These are phyloP conservation scores for Laetiporus sulphureus DNA, from an alignment of 1,284 basidiomycete species.

Conservation along the genomic window DNA sequence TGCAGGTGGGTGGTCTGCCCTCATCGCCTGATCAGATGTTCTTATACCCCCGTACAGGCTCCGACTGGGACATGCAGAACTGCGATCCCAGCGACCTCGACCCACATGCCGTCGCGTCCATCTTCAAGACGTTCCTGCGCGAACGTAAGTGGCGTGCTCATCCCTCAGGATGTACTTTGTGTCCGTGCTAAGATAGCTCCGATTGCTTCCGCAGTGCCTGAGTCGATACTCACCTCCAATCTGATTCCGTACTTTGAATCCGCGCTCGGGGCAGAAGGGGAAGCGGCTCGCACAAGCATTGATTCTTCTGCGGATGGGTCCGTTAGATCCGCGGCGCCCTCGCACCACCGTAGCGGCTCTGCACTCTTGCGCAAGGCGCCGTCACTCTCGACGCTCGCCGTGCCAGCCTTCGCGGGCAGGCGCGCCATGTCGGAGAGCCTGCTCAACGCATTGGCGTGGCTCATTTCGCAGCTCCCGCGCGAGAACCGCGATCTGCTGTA, in stretches of 20 bases:
- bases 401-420: conserved; percentile 55
- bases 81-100: conserved; percentile 80
- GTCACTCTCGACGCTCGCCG: conserved; percentile 67
- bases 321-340: not conserved
- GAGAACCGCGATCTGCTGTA: conserved; percentile 70
- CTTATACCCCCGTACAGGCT: conserved; percentile 39
- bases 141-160: conserved; percentile 49
- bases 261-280: conserved; percentile 52
- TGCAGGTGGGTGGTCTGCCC: conserved; percentile 43
- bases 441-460: conserved; percentile 43
- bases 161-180: conserved; percentile 5
- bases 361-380: conserved; percentile 61
- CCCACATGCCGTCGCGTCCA: conserved; percentile 86
- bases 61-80: conserved; percentile 74
- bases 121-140: conserved; percentile 76
- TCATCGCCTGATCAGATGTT: not conserved
- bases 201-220: conserved; percentile 68
- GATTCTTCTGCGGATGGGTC: conserved; percentile 14
- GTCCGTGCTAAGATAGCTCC: conserved; percentile 6
- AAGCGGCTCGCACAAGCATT: conserved; percentile 23
- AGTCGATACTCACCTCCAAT: conserved; percentile 68
- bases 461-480: conserved; percentile 58
- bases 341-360: conserved; percentile 28
- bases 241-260: conserved; percentile 73
- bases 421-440: conserved; percentile 52